phyloP scores from a whole-genome alignment of 2,329 filamentous ascomycete species.

The Nemania sp. region DNA sequence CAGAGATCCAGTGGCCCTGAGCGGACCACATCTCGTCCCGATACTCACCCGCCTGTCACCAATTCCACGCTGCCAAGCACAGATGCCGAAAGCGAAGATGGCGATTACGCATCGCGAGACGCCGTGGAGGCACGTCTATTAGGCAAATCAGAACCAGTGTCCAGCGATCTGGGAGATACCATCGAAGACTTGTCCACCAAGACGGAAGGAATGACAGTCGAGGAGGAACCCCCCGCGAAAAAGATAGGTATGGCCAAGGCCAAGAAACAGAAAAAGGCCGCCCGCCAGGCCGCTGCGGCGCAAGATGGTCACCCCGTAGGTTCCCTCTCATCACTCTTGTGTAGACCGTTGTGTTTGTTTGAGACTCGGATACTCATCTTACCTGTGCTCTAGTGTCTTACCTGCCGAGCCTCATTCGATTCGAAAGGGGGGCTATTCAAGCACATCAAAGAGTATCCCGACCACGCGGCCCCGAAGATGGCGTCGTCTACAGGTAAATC shows the following conservation, averaged over 20 bases:
- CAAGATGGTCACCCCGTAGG: slow-evolving; percentile 43
- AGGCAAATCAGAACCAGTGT: slow-evolving; percentile 12
- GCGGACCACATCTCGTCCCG: slow-evolving; percentile 11
- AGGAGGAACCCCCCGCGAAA: slow-evolving; percentile 35
- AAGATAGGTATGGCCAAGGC: slow-evolving; percentile 57
- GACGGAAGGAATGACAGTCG: slow-evolving; percentile 36
- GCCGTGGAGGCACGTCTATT: slow-evolving; percentile 48
- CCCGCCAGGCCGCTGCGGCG: slow-evolving; percentile 44
- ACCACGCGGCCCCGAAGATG: slow-evolving; percentile 61
- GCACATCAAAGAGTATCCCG: slow-evolving; percentile 65
- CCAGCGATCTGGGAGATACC: slow-evolving; percentile 16
- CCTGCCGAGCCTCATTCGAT: slow-evolving; percentile 52
- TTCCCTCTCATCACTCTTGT: slow-evolving; percentile 11
- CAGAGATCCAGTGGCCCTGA: slow-evolving; percentile 2
- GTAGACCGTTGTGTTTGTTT: not conserved
- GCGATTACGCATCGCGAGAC: slow-evolving; percentile 53
- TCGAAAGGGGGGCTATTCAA: slow-evolving; percentile 73
- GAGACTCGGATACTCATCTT: not conserved
- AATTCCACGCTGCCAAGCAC: slow-evolving; percentile 16
- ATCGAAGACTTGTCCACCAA: slow-evolving; percentile 20
- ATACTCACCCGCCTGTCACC: slow-evolving; percentile 13
- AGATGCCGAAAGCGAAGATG: slow-evolving; percentile 34
- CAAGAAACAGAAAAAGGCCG: slow-evolving; percentile 53
- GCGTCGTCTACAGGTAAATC: slow-evolving; percentile 32
- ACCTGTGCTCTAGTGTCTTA: slow-evolving; percentile 45